Conservation (phyloP, 2,329 filamentous ascomycete species). For the Coniochaeta sp. region DNA sequence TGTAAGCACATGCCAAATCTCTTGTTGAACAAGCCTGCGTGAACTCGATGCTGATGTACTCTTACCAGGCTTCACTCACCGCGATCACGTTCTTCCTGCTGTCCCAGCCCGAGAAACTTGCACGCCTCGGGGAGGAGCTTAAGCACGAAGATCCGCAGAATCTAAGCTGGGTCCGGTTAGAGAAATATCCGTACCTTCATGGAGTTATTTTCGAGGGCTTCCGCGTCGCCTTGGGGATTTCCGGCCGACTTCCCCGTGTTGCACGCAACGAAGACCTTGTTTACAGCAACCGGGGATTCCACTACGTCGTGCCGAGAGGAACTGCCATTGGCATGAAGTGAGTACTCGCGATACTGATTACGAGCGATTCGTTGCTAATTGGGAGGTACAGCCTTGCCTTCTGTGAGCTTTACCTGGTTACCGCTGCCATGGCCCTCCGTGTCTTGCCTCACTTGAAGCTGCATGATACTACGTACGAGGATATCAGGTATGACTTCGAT, state of each 20-base stretch:
- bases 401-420: constrained; percentile 21
- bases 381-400: constrained; percentile 15
- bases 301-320: constrained; percentile 26
- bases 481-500: constrained; percentile 18
- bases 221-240: constrained; percentile 15
- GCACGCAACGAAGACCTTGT: constrained; percentile 15
- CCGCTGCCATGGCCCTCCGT: constrained; percentile 18
- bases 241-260: constrained; percentile 11
- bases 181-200: constrained; percentile 30
- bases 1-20: neutral
- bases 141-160: constrained; percentile 13
- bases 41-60: neutral
- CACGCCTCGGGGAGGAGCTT: constrained; percentile 19
- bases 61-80: constrained; percentile 14
- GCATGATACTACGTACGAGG: constrained; percentile 19
- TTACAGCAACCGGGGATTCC: constrained; percentile 12
- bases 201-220: constrained; percentile 17
- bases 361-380: neutral
- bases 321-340: constrained; percentile 32
- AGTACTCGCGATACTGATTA: constrained; percentile 3
- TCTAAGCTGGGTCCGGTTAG: constrained; percentile 20
- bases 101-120: constrained; percentile 13
- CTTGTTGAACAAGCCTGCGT: neutral
- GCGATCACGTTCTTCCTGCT: constrained; percentile 22
- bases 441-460: constrained; percentile 20